Percentiles rank a stretch among this genome's conserved stretches.
Conservation (phyloP, 768 basidiomycete genomes). For the Fistulinella prunicolor region DNA sequence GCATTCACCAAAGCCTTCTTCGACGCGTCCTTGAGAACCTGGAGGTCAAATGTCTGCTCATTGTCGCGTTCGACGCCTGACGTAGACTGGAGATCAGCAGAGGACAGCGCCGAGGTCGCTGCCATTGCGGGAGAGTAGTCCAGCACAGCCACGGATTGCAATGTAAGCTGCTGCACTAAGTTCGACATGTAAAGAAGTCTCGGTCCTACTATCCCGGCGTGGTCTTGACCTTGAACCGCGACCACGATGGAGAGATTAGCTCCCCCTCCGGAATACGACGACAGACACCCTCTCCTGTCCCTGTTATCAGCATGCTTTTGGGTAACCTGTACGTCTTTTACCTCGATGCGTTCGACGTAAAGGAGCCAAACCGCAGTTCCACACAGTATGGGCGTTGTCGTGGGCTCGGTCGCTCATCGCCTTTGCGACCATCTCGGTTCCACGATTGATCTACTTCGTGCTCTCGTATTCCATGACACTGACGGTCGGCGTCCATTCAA, state of each 20-base stretch:
- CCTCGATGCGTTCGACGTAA: conserved; percentile 1
- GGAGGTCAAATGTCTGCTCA: conserved; percentile 52
- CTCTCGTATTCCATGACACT: conserved; percentile 89
- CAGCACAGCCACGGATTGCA: conserved; percentile 32
- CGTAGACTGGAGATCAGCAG: conserved; percentile 35
- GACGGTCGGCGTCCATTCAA: conserved; percentile 50
- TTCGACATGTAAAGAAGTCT: conserved; percentile 6
- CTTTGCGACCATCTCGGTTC: conserved; percentile 81
- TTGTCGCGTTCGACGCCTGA: conserved; percentile 33
- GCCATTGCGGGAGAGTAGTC: conserved; percentile 19
- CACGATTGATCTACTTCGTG: conserved; percentile 70
- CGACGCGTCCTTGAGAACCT: conserved; percentile 71
- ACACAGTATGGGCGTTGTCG: conserved; percentile 75
- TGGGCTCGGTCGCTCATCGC: conserved; percentile 73
- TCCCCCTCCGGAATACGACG: conserved; percentile 26
- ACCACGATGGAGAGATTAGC: conserved; percentile 26
- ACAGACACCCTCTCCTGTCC: conserved; percentile 70
- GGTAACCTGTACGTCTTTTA: conserved; percentile 63
- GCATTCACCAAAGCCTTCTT: conserved; percentile 80
- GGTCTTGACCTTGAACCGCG: conserved; percentile 7
- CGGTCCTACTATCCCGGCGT: too few species aligned
- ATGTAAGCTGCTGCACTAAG: conserved; percentile 2
- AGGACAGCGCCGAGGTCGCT: conserved; percentile 28
- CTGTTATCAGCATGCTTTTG: conserved; percentile 81
- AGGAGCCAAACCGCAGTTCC: conserved; percentile 1